A percentile compares a stretch with the other conserved stretches of the same genome.
phyloP scores from a whole-genome alignment of 2,329 filamentous ascomycete genomes.

The Penicillium sp. region DNA sequence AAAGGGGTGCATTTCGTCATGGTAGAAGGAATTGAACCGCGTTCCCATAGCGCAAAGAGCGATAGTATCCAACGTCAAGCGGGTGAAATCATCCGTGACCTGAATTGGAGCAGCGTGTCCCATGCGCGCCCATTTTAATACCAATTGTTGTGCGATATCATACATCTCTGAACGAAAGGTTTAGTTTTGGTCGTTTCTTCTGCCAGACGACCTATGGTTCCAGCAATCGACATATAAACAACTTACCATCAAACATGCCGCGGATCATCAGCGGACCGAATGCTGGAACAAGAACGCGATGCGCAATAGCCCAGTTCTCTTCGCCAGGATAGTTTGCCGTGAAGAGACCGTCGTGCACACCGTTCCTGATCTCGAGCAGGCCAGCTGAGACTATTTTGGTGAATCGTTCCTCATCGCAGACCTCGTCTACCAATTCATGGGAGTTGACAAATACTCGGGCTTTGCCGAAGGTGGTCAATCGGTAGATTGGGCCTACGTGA shows the following conservation, averaged over 20 bases:
- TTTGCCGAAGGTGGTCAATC: slow-evolving; percentile 49
- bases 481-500: slow-evolving; percentile 55
- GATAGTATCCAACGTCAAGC: slow-evolving; percentile 69
- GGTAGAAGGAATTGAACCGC: slow-evolving; percentile 73
- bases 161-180: slow-evolving; percentile 34
- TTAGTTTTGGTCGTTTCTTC: neutral
- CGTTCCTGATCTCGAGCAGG: slow-evolving; percentile 57
- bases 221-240: neutral
- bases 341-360: slow-evolving; percentile 63
- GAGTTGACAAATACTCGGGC: slow-evolving; percentile 50
- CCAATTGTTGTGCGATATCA: slow-evolving; percentile 40
- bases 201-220: no score
- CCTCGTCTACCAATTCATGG: slow-evolving; percentile 57
- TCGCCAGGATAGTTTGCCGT: slow-evolving; percentile 50
- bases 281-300: slow-evolving; percentile 46
- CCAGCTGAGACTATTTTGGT: slow-evolving; percentile 53
- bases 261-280: slow-evolving; percentile 47
- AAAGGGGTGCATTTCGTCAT: slow-evolving; percentile 66
- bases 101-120: slow-evolving; percentile 57
- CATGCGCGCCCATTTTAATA: slow-evolving; percentile 44
- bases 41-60: slow-evolving; percentile 68
- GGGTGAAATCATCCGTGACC: slow-evolving; percentile 65
- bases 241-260: slow-evolving; percentile 42
- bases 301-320: slow-evolving; percentile 62
- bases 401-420: slow-evolving; percentile 65